These are phyloP conservation scores for Meyerozyma smithsonii DNA, from an alignment of 1,139 yeast genomes.

Conservation along the genomic window DNA sequence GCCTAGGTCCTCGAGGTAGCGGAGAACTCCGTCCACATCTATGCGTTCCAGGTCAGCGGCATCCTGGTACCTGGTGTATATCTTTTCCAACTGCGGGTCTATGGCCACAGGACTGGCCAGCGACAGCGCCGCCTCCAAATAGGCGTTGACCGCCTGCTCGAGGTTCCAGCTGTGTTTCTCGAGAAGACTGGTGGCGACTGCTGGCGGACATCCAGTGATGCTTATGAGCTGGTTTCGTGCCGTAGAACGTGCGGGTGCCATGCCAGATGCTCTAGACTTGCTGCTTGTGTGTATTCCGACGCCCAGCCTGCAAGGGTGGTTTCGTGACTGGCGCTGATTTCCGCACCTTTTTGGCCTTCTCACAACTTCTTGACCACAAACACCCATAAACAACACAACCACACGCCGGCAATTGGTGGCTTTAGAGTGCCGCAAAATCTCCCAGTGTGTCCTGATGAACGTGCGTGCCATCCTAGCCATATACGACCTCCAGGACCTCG, in stretches of 20 bases:
- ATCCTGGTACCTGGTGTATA: slow-evolving; percentile 30
- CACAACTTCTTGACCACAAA: not conserved
- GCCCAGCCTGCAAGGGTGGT: too few relatives aligned
- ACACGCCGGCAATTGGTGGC: too few relatives aligned
- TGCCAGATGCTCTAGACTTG: not conserved
- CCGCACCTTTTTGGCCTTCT: too few relatives aligned
- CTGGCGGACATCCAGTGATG: slow-evolving; percentile 24
- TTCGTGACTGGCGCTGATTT: too few relatives aligned
- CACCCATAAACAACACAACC: not conserved
- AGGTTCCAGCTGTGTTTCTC: slow-evolving; percentile 23
- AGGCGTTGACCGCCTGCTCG: slow-evolving; percentile 27
- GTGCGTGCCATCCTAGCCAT: not conserved
- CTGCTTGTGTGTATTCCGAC: too few relatives aligned
- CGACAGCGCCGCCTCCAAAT: slow-evolving; percentile 11
- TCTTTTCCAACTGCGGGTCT: slow-evolving; percentile 17
- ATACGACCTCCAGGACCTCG: slow-evolving; percentile 17
- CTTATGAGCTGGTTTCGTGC: slow-evolving; percentile 21
- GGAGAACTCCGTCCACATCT: slow-evolving; percentile 74
- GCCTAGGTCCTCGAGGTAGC: slow-evolving; percentile 59
- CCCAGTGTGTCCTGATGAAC: too few relatives aligned
- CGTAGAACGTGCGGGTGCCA: not conserved
- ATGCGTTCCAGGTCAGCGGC: slow-evolving; percentile 24
- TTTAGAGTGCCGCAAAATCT: too few relatives aligned
- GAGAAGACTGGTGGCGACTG: slow-evolving; percentile 25
- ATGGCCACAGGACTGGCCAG: not conserved